These are phyloP conservation scores for Hypoxylon sp. DNA, from an alignment of 2,329 filamentous ascomycete species.

Conservation along the genomic window DNA sequence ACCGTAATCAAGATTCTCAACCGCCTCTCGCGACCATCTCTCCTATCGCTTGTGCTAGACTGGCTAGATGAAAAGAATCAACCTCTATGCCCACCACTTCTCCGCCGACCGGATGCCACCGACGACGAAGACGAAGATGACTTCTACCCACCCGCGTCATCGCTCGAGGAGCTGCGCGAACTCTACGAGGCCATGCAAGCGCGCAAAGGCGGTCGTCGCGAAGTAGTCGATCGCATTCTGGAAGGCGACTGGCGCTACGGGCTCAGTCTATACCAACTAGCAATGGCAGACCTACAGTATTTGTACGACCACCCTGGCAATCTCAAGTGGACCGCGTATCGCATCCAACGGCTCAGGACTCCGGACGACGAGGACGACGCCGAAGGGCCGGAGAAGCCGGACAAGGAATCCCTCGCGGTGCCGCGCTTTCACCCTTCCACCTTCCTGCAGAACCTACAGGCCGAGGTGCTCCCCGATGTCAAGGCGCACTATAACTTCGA, in stretches of 20 bases:
- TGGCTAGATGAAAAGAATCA: constrained; percentile 81
- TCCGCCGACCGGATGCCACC: constrained; percentile 64
- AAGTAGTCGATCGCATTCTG: constrained; percentile 74
- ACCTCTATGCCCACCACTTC: constrained; percentile 71
- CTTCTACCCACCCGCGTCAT: constrained; percentile 77
- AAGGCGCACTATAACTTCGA: constrained; percentile 88
- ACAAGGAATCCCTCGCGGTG: constrained; percentile 64
- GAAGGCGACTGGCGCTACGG: constrained; percentile 79
- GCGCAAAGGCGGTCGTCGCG: constrained; percentile 72
- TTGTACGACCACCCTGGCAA: constrained; percentile 75
- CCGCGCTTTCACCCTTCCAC: constrained; percentile 85
- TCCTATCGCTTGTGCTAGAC: constrained; percentile 79
- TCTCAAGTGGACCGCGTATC: constrained; percentile 75
- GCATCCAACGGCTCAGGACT: constrained; percentile 67
- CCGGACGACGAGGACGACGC: constrained; percentile 59
- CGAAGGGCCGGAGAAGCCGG: constrained; percentile 57
- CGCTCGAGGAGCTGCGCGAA: constrained; percentile 75
- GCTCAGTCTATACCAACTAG: constrained; percentile 75
- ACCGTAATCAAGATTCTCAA: constrained; percentile 76
- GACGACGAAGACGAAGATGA: constrained; percentile 73
- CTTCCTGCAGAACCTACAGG: constrained; percentile 82
- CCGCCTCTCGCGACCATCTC: constrained; percentile 78
- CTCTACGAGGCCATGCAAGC: constrained; percentile 73
- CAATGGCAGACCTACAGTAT: constrained; percentile 77
- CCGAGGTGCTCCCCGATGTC: constrained; percentile 80